Evolutionary conservation across 116 monocot genomes (phyloP).

Genomic region (Dioscorea cayenensis): DNA sequence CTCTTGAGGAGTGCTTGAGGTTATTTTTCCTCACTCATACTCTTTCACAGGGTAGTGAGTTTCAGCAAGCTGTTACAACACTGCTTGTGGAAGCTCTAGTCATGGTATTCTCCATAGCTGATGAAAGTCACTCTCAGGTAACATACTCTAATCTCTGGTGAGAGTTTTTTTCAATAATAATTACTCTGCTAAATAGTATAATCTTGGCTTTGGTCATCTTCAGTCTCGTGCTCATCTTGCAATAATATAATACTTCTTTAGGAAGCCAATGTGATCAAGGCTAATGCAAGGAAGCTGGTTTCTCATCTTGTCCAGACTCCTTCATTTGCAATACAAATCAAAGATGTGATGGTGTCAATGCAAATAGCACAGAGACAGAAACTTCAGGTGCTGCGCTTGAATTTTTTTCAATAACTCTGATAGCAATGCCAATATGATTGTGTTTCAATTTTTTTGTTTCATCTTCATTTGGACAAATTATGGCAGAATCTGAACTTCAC

Average conservation of each 20-base stretch:
- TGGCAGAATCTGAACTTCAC: no score
- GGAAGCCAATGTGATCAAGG: conserved; percentile 57
- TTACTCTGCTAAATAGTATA: not conserved
- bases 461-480: no score
- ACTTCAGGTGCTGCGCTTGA: conserved; percentile 62
- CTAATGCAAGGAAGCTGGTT: conserved; percentile 52
- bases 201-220: not conserved
- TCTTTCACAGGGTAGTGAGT: conserved; percentile 51
- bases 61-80: conserved; percentile 21
- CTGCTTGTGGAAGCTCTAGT: conserved; percentile 73
- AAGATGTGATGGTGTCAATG: conserved; percentile 76
- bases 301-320: conserved; percentile 83
- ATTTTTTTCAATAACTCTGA: not conserved
- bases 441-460: no score
- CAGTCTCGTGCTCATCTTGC: not conserved
- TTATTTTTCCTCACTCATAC: conserved; percentile 62
- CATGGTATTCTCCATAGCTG: conserved; percentile 46
- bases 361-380: conserved; percentile 42
- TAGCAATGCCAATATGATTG: not conserved
- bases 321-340: conserved; percentile 56
- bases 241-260: conserved; percentile 4
- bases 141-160: not conserved
- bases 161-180: not conserved
- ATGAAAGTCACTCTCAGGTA: conserved; percentile 52
- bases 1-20: conserved; percentile 72